Evolutionary conservation across 2,329 filamentous ascomycete genomes (phyloP).

Genomic region (Claviceps fusiformis): DNA sequence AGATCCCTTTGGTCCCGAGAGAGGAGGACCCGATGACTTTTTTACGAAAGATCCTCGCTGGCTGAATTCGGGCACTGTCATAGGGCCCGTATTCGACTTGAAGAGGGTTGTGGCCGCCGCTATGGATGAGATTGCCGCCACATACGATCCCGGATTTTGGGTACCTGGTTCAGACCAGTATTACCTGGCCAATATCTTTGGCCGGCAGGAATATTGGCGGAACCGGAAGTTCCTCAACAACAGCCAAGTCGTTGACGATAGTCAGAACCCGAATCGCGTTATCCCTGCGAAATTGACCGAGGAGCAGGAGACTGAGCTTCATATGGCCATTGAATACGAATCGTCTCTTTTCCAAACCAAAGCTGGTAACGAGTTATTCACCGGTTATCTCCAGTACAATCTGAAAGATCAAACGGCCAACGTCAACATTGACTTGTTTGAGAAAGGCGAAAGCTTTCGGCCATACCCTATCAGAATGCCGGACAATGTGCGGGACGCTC

Average conservation of each 20-base stretch:
- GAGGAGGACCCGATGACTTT: conserved; percentile 19
- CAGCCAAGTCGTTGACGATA: conserved; percentile 6
- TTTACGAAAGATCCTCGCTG: conserved; percentile 22
- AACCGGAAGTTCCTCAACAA: conserved; percentile 14
- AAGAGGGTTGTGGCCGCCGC: conserved; percentile 14
- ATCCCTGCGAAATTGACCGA: conserved; percentile 10
- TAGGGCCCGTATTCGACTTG: conserved; percentile 23
- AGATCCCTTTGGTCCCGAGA: conserved; percentile 22
- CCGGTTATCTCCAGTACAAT: conserved; percentile 21
- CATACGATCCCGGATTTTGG: conserved; percentile 18
- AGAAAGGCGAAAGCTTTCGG: conserved; percentile 14
- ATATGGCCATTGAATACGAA: conserved; percentile 27
- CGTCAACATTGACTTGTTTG: conserved; percentile 13
- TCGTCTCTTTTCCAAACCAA: conserved; percentile 26
- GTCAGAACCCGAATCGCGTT: conserved; percentile 9
- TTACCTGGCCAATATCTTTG: conserved; percentile 29
- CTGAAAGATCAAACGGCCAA: conserved; percentile 12
- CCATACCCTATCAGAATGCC: conserved; percentile 21
- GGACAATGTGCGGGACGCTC: conserved; percentile 14
- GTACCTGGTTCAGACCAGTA: conserved; percentile 31
- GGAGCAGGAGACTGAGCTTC: conserved; percentile 17
- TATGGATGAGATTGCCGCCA: conserved; percentile 18
- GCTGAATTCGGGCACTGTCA: conserved; percentile 33
- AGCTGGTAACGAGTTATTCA: conserved; percentile 21
- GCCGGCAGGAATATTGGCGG: conserved; percentile 27